These are phyloP conservation scores for Gynandropsis gynandra DNA, from an alignment of 345 rosid species.

Conservation along the genomic window DNA sequence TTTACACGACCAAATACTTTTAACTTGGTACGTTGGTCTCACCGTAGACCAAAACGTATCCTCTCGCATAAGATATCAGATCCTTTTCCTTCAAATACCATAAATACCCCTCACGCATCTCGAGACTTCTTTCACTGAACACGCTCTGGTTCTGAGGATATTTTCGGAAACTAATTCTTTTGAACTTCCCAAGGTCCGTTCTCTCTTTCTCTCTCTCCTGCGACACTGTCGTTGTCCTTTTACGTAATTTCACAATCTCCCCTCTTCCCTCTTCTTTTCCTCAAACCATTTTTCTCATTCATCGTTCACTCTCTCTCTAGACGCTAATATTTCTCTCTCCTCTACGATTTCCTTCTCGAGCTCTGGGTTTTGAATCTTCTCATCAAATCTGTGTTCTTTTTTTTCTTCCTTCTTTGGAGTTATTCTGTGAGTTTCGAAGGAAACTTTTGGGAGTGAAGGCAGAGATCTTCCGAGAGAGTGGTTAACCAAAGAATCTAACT, in stretches of 20 bases:
- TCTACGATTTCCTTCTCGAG: conserved; percentile 10
- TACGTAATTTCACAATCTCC: conserved; percentile 15
- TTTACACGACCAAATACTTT: conserved; percentile 1
- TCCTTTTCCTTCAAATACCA: not conserved
- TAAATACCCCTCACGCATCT: conserved; percentile 14
- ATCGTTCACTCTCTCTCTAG: conserved; percentile 3
- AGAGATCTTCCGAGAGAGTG: no score
- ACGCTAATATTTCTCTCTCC: not conserved
- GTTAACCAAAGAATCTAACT: no score
- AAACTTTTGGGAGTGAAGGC: no score
- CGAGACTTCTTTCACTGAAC: conserved; percentile 17
- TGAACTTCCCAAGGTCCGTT: conserved; percentile 28
- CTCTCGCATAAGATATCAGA: conserved; percentile 1
- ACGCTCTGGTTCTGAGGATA: conserved; percentile 10
- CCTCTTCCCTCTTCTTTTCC: no score
- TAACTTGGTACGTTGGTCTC: no score
- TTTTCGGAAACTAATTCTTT: conserved; percentile 1
- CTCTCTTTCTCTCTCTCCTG: conserved; percentile 7
- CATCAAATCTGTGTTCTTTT: not conserved
- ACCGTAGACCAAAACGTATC: conserved; percentile 13
- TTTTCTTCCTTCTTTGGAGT: conserved; percentile 12
- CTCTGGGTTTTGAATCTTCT: conserved; percentile 11
- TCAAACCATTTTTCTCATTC: conserved; percentile 3
- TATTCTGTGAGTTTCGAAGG: no score
- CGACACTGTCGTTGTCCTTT: conserved; percentile 24